Percentiles rank a stretch among this genome's conserved stretches.
Evolutionary conservation across 163 green algal species (phyloP).

Genomic region (Scenedesmus sp.): DNA sequence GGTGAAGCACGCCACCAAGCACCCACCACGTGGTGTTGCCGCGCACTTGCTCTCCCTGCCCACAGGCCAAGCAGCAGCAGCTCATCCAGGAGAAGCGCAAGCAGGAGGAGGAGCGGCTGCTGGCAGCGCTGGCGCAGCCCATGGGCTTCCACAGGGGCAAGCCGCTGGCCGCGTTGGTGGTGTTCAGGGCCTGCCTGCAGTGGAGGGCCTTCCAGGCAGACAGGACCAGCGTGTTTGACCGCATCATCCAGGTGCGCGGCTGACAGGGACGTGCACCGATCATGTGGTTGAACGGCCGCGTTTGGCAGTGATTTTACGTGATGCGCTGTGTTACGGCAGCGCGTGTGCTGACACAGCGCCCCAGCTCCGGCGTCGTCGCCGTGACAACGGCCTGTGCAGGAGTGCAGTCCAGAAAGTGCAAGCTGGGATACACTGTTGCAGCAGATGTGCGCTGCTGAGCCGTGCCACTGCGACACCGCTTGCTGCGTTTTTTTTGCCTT

Average conservation of each 20-base stretch:
- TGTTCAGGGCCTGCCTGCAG: slow-evolving; percentile 94
- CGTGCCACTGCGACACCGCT: too few relatives aligned
- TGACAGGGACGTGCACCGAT: too few relatives aligned
- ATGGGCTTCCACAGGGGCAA: slow-evolving; percentile 88
- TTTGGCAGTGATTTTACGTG: background rate
- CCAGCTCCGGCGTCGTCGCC: too few relatives aligned
- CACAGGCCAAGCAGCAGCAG: slow-evolving; percentile 80
- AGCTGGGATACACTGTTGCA: too few relatives aligned
- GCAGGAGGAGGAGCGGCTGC: slow-evolving; percentile 88
- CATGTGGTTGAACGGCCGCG: background rate
- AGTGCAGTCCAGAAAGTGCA: background rate
- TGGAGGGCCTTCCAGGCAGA: slow-evolving; percentile 93
- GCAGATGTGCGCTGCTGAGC: too few relatives aligned
- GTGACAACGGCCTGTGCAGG: too few relatives aligned
- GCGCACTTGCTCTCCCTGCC: too few relatives aligned
- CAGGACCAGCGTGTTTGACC: slow-evolving; percentile 92
- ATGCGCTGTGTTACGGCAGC: background rate
- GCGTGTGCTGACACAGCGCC: too few relatives aligned
- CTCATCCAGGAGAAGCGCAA: slow-evolving; percentile 90
- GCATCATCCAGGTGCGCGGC: slow-evolving; percentile 79
- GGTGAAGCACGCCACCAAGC: background rate
- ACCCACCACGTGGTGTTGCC: background rate
- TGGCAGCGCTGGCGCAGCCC: slow-evolving; percentile 73
- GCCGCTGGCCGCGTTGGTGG: slow-evolving; percentile 85
- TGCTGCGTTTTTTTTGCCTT: background rate